phyloP scores from a whole-genome alignment of 352 stramenopile species.

The Phytopythium delawarense region DNA sequence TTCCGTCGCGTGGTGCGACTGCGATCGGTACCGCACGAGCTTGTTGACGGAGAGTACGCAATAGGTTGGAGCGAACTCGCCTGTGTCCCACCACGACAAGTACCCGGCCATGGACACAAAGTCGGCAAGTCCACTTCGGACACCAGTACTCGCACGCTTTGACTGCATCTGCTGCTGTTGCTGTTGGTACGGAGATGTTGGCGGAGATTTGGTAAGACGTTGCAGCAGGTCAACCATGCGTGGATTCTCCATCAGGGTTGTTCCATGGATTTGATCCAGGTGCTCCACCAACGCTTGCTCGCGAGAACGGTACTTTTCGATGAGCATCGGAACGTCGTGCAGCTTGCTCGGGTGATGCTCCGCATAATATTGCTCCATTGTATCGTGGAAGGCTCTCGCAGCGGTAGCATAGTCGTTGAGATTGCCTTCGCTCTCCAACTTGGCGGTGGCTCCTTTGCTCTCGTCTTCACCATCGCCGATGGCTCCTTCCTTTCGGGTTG shows the following conservation, averaged over 20 bases:
- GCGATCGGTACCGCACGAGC: conserved; percentile 39
- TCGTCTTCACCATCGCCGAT: background rate
- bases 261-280: conserved; percentile 68
- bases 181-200: conserved; percentile 4
- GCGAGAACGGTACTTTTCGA: conserved; percentile 41
- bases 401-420: conserved; percentile 7
- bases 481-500: background rate
- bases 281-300: conserved; percentile 55
- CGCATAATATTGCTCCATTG: conserved; percentile 49
- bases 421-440: background rate
- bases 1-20: conserved; percentile 36
- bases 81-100: conserved; percentile 32
- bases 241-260: conserved; percentile 27
- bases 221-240: conserved; percentile 28
- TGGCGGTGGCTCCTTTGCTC: background rate
- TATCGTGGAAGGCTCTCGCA: conserved; percentile 19
- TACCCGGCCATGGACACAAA: conserved; percentile 40
- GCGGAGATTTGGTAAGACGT: conserved; percentile 6
- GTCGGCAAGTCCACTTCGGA: conserved; percentile 31
- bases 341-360: conserved; percentile 62
- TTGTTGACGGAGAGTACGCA: conserved; percentile 52
- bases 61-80: conserved; percentile 20
- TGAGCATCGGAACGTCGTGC: conserved; percentile 49
- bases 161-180: conserved; percentile 1
- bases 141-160: conserved; percentile 18